Evolutionary conservation across 805 yeast genomes (phyloP).

Genomic region (Candida pseudofarinosa): DNA sequence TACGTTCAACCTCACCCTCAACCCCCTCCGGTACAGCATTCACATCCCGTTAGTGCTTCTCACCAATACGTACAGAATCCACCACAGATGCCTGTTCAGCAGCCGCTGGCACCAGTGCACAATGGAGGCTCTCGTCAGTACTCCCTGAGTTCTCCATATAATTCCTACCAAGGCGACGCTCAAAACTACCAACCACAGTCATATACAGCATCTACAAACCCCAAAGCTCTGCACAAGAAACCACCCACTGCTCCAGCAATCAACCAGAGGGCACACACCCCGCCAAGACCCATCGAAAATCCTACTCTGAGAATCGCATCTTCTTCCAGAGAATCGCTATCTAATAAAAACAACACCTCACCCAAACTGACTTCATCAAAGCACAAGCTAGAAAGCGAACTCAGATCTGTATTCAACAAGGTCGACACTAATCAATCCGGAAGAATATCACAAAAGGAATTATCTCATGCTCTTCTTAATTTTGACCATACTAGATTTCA

Average conservation of each 20-base stretch:
- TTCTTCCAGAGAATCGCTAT: conserved; percentile 18
- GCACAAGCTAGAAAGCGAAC: conserved; percentile 43
- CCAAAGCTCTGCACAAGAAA: conserved; percentile 12
- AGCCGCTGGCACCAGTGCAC: conserved; percentile 2
- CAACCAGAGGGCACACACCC: conserved; percentile 2
- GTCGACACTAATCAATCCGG: conserved; percentile 56
- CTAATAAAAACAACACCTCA: conserved; percentile 11
- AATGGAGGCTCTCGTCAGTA: background rate
- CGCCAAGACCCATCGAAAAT: conserved; percentile 2
- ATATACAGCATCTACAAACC: conserved; percentile 1
- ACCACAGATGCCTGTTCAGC: conserved; percentile 5
- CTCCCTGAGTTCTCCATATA: background rate
- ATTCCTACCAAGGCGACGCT: background rate
- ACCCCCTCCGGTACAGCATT: conserved; percentile 7
- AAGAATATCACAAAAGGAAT: conserved; percentile 51
- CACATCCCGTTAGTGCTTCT: conserved; percentile 1
- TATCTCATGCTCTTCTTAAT: conserved; percentile 55
- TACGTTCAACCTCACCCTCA: conserved; percentile 5
- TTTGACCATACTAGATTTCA: conserved; percentile 63
- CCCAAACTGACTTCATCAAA: conserved; percentile 23
- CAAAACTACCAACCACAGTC: background rate
- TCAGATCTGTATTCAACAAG: conserved; percentile 48
- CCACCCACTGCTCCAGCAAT: conserved; percentile 12
- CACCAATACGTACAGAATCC: conserved; percentile 10
- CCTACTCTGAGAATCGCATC: conserved; percentile 8